These are phyloP conservation scores for Heterobasidion occidentale DNA, from an alignment of 1,284 basidiomycete genomes.

Conservation along the genomic window DNA sequence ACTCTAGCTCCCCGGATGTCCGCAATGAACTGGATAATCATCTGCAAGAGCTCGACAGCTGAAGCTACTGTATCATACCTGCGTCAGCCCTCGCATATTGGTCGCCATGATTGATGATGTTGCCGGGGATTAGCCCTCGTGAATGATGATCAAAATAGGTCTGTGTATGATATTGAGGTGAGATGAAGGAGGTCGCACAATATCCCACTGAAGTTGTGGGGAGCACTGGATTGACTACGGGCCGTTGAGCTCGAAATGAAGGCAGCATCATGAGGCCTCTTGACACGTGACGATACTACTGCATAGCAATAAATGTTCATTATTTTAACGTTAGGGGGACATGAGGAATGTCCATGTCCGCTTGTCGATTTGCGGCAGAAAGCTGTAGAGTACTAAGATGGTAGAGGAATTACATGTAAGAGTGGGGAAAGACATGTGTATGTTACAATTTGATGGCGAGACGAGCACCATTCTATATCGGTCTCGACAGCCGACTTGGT, in stretches of 20 bases:
- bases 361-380: background rate
- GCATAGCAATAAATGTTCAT: too few species aligned
- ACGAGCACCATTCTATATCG: background rate
- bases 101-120: conserved; percentile 56
- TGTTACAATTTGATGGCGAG: background rate
- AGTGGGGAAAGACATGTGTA: background rate
- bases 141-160: background rate
- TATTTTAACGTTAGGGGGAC: too few species aligned
- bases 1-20: conserved; percentile 92
- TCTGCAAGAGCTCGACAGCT: background rate
- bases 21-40: conserved; percentile 83
- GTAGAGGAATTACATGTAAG: background rate
- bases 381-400: background rate
- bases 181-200: too few species aligned
- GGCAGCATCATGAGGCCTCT: too few species aligned
- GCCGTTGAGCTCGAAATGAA: too few species aligned
- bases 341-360: too few species aligned
- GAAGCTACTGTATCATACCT: conserved; percentile 39
- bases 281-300: too few species aligned
- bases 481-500: conserved; percentile 39
- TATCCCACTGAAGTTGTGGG: too few species aligned
- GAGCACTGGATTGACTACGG: too few species aligned
- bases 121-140: background rate
- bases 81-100: conserved; percentile 85
- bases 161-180: too few species aligned